Evolutionary conservation across 1,139 yeast genomes (phyloP), one percentile per base, ranked within the genome.

Genomic region (Candida sanyaensis): DNA sequence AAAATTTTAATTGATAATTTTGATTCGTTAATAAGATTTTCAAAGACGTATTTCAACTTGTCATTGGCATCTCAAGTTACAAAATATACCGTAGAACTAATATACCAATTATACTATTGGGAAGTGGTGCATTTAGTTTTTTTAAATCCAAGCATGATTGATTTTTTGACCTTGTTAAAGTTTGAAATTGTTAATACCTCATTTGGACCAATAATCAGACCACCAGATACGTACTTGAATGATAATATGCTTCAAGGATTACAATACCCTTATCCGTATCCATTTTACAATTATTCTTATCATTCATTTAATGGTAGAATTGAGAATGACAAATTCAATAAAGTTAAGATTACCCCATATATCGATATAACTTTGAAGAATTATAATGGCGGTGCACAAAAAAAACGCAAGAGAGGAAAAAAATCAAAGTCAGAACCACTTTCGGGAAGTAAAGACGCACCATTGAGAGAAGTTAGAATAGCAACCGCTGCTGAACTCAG

Each of bases 191-290:
- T 60, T 11, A 66, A 64, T 29, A 72, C 78, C 2, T 63, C 73
- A 2, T 71, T 71, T 52, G 80, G 80, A 0, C 66, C 70, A 5
- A 53, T 75, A 24, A 69, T 75, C 11, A 61, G 63, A 44, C 80
- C 80, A 1, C 80, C 80, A 0, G 62, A 60, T 39, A 74, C 73
- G 50, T 73, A 63, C 50, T 53, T 73, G 52, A 65, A 63, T 37
- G 65, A 66, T 41, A 61, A 66, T 24, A 65, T 75, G 71, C 62
- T 70, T 32, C 70, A 68, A 50, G 80, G 80, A 1, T 67, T 74
- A 37, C 75, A 72, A 50, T 75, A 71, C 49, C 78, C 80, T 11
- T 75, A 70, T 50, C 80, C 80, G 4, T 75, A 71, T 49, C 79
- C 80, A 33, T 75, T 75, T 50, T 75, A 75, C 56, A 75, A 75